Conservation (phyloP, 169 alveolate species). For the Cryptosporidium xiaoi region DNA sequence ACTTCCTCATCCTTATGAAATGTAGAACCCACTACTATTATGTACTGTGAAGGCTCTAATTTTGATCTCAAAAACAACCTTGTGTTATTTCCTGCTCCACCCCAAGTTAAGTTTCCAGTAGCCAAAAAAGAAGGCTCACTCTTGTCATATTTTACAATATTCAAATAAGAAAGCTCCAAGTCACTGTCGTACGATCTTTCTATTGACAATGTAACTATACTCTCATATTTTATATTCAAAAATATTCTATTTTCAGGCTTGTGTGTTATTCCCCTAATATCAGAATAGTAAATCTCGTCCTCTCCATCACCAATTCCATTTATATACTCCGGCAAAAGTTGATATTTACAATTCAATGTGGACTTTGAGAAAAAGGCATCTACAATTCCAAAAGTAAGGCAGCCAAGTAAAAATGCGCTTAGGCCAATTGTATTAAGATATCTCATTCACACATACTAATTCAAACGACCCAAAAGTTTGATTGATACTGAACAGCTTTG, state of each 20-base stretch:
- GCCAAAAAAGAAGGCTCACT: background rate
- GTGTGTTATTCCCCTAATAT: conserved; percentile 40
- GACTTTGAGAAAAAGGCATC: conserved; percentile 9
- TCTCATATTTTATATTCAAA: conserved; percentile 23
- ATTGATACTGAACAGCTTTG: background rate
- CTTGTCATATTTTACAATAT: background rate
- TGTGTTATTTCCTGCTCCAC: conserved; percentile 69
- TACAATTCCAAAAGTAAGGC: background rate
- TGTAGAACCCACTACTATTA: conserved; percentile 37
- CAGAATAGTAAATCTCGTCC: conserved; percentile 46
- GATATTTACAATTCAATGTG: conserved; percentile 56
- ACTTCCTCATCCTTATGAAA: conserved; percentile 32
- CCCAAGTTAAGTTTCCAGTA: conserved; percentile 52
- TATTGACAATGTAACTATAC: conserved; percentile 41
- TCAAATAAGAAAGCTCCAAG: conserved; percentile 43
- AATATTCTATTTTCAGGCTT: conserved; percentile 44
- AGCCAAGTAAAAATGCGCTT: background rate
- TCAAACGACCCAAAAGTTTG: background rate
- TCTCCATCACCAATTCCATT: conserved; percentile 49
- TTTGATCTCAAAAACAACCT: conserved; percentile 35
- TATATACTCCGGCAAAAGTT: conserved; percentile 47
- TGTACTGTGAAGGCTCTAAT: conserved; percentile 32
- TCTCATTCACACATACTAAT: conserved; percentile 70
- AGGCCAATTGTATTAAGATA: background rate
- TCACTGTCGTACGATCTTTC: conserved; percentile 59